Evolutionary conservation across 1,284 basidiomycete species (phyloP).

Genomic region (Volvariella volvacea): DNA sequence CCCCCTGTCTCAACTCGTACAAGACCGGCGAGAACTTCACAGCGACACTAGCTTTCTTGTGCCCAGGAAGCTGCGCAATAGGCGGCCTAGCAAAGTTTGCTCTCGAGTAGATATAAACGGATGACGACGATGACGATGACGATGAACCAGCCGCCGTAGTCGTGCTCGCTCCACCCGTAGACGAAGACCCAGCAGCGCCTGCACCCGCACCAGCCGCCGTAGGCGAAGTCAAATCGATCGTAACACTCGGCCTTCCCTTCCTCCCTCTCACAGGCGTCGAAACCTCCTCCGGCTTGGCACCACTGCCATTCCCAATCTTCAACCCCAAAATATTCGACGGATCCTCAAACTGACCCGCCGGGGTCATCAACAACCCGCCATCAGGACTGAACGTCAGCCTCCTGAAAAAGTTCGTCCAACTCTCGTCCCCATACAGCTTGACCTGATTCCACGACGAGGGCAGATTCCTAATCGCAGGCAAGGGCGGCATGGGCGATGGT

Average conservation of each 20-base stretch:
- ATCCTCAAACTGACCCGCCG: slow-evolving; percentile 95
- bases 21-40: slow-evolving; percentile 92
- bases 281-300: slow-evolving; percentile 2
- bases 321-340: slow-evolving; percentile 51
- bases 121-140: slow-evolving; percentile 33
- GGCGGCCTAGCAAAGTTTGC: slow-evolving; percentile 90
- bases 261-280: slow-evolving; percentile 47
- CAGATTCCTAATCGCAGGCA: slow-evolving; percentile 75
- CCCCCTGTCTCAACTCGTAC: slow-evolving; percentile 74
- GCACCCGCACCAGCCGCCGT: slow-evolving; percentile 8
- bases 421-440: slow-evolving; percentile 90
- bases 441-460: slow-evolving; percentile 29
- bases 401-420: slow-evolving; percentile 93
- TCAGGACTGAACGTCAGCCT: slow-evolving; percentile 93
- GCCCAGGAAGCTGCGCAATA: slow-evolving; percentile 91
- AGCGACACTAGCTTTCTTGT: slow-evolving; percentile 92
- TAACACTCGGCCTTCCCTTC: slow-evolving; percentile 34
- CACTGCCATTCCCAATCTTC: slow-evolving; percentile 26
- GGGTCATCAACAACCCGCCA: slow-evolving; percentile 88
- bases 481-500: slow-evolving; percentile 85
- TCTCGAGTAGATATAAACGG: slow-evolving; percentile 94
- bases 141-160: slow-evolving; percentile 11
- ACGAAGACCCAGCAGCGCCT: background rate
- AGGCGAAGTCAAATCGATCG: slow-evolving; percentile 10
- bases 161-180: too few species aligned